Percentiles rank a stretch among this genome's conserved stretches.
These are phyloP conservation scores for Aspergillus hiratsukae DNA, from an alignment of 2,329 filamentous ascomycete species.

Conservation along the genomic window DNA sequence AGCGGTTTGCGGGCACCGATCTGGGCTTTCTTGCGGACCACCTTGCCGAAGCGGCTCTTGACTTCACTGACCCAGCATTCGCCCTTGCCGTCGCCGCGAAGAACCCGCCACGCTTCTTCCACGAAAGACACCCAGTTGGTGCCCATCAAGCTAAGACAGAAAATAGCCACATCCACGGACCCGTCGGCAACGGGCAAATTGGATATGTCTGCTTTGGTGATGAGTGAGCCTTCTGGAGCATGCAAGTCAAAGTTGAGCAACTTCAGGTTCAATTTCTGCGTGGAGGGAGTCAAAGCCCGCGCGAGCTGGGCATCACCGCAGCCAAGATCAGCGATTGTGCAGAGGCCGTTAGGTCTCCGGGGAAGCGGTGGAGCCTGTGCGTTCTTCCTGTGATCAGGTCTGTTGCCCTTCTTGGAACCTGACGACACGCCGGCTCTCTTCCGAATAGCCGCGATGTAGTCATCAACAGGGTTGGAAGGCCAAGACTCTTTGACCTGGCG, in stretches of 20 bases:
- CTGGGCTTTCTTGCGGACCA: constrained; percentile 42
- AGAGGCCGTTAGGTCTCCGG: constrained; percentile 61
- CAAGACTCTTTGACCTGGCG: constrained; percentile 85
- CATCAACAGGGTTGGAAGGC: constrained; percentile 94
- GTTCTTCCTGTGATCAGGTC: constrained; percentile 25
- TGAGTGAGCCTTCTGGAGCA: constrained; percentile 61
- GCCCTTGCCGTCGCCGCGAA: constrained; percentile 75
- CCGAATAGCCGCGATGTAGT: constrained; percentile 70
- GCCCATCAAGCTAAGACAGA: constrained; percentile 96
- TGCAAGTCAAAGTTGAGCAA: constrained; percentile 86
- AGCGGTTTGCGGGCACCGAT: constrained; percentile 34
- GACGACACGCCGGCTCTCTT: constrained; percentile 55
- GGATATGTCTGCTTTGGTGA: constrained; percentile 86
- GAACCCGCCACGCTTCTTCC: constrained; percentile 87
- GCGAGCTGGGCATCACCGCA: constrained; percentile 88
- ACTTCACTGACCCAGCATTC: constrained; percentile 98
- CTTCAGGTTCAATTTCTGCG: constrained; percentile 64
- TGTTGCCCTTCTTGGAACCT: constrained; percentile 40
- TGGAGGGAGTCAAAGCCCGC: constrained; percentile 56
- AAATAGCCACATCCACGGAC: constrained; percentile 80
- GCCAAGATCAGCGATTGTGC: constrained; percentile 83
- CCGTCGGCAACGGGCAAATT: constrained; percentile 71
- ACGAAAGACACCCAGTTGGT: constrained; percentile 98
- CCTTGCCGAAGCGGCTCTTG: constrained; percentile 78
- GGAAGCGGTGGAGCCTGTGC: constrained; percentile 53